A percentile compares a stretch with the other conserved stretches of the same genome.
phyloP scores from a whole-genome alignment of 176 grass and related monocot genomes.

The Bonia amplexicaulis region DNA sequence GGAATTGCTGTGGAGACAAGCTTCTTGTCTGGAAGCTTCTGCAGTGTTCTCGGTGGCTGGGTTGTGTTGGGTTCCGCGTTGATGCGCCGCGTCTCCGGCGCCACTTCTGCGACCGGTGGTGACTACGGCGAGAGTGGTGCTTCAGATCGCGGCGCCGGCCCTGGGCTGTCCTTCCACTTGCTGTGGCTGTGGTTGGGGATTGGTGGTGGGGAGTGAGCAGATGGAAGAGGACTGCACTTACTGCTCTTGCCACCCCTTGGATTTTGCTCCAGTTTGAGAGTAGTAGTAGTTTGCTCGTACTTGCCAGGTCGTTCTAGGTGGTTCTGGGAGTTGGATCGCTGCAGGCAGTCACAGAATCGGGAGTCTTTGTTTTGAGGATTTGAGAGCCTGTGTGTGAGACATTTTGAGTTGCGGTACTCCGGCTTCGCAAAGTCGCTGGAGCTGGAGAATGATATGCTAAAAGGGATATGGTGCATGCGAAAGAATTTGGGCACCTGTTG shows the following conservation, averaged over 20 bases:
- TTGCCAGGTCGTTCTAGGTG: not conserved
- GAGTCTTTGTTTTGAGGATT: not conserved
- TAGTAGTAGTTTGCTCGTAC: not conserved
- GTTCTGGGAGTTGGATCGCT: not conserved
- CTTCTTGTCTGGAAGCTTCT: not conserved
- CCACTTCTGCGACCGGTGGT: not conserved
- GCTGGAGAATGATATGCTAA: not conserved
- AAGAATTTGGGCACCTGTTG: not conserved
- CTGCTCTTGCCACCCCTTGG: not conserved
- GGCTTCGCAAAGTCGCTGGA: not conserved
- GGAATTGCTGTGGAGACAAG: not conserved
- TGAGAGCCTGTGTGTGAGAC: not conserved
- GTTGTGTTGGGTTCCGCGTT: not conserved
- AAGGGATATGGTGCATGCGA: conserved; percentile 40
- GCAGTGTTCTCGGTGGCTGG: not conserved
- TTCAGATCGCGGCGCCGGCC: not conserved
- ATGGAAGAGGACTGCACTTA: conserved; percentile 45
- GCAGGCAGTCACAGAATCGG: not conserved
- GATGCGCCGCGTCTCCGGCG: conserved; percentile 32
- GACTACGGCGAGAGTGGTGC: not conserved
- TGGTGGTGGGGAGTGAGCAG: conserved; percentile 39
- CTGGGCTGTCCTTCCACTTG: not conserved
- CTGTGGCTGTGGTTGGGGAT: conserved; percentile 53
- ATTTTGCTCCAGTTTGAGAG: not conserved
- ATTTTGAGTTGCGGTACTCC: not conserved